Conservation (phyloP, 2,329 filamentous ascomycete genomes). For the Botryotinia narcissicola region DNA sequence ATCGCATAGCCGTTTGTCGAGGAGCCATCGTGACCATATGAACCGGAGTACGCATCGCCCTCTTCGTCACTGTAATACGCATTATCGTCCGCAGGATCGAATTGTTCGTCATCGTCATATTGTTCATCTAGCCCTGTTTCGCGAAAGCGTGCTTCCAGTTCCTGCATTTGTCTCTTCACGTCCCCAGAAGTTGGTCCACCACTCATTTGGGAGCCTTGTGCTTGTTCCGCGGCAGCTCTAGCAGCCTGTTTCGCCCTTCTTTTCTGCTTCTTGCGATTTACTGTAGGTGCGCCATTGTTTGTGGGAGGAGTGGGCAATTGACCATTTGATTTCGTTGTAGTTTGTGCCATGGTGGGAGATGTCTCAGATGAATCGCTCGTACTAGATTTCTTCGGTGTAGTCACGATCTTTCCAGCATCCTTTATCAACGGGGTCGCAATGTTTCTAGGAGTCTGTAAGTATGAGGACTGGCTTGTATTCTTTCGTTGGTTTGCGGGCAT, state of each 20-base stretch:
- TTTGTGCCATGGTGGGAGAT: conserved; percentile 45
- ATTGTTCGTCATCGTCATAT: conserved; percentile 38
- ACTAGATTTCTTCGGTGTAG: conserved; percentile 55
- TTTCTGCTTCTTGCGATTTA: conserved; percentile 96
- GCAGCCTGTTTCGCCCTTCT: conserved; percentile 69
- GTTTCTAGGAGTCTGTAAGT: conserved; percentile 50
- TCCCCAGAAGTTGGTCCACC: conserved; percentile 26
- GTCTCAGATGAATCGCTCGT: conserved; percentile 52
- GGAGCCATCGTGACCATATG: conserved; percentile 37
- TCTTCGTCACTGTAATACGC: conserved; percentile 58
- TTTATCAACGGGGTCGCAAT: conserved; percentile 65
- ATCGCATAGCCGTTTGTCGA: conserved; percentile 36
- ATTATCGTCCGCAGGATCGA: conserved; percentile 50
- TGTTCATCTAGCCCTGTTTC: conserved; percentile 33
- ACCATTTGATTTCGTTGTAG: conserved; percentile 37
- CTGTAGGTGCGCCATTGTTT: conserved; percentile 44
- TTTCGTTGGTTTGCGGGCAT: conserved; percentile 55
- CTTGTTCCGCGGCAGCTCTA: conserved; percentile 37
- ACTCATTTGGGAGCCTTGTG: conserved; percentile 27
- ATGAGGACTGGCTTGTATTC: conserved; percentile 48
- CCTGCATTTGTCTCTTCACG: conserved; percentile 32
- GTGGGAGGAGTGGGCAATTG: conserved; percentile 32
- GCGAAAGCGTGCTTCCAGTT: conserved; percentile 35
- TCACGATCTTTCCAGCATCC: conserved; percentile 68
- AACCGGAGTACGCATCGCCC: conserved; percentile 37